Evolutionary conservation across 1,139 yeast genomes (phyloP).

Genomic region (Suhomyces panamericanus): DNA sequence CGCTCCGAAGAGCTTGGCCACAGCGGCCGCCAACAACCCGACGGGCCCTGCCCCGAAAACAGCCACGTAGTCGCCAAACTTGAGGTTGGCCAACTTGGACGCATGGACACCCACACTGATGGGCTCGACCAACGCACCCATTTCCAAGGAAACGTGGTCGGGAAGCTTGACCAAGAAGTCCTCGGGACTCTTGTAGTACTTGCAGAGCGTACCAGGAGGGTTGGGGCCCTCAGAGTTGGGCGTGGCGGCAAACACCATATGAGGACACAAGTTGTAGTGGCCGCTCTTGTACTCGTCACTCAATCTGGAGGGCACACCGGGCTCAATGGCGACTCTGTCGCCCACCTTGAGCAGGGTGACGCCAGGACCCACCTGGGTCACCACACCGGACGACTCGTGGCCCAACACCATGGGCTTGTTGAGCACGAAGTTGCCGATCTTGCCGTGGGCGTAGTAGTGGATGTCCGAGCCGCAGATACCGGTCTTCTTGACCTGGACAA

Average conservation of each 20-base stretch:
- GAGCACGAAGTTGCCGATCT: conserved; percentile 70
- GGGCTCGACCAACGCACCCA: conserved; percentile 91
- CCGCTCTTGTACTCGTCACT: conserved; percentile 77
- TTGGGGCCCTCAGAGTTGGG: conserved; percentile 53
- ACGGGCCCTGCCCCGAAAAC: conserved; percentile 96
- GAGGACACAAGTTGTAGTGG: conserved; percentile 75
- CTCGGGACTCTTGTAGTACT: conserved; percentile 74
- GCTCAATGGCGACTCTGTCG: conserved; percentile 77
- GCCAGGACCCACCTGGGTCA: conserved; percentile 61
- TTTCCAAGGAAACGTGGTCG: conserved; percentile 71
- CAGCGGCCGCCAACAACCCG: conserved; percentile 76
- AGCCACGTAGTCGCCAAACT: conserved; percentile 71
- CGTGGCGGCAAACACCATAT: conserved; percentile 85
- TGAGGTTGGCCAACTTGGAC: conserved; percentile 63
- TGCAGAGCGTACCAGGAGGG: conserved; percentile 70
- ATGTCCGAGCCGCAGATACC: conserved; percentile 91
- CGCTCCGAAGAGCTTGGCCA: conserved; percentile 84
- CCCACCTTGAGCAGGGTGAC: conserved; percentile 68
- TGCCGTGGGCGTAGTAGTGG: conserved; percentile 79
- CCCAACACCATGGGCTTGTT: conserved; percentile 71
- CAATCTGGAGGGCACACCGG: conserved; percentile 72
- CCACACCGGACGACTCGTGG: conserved; percentile 74
- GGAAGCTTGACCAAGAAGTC: conserved; percentile 83
- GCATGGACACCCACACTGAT: conserved; percentile 86
- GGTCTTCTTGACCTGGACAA: conserved; percentile 71